phyloP scores from a whole-genome alignment of 805 yeast genomes.

The Saturnispora sekii region DNA sequence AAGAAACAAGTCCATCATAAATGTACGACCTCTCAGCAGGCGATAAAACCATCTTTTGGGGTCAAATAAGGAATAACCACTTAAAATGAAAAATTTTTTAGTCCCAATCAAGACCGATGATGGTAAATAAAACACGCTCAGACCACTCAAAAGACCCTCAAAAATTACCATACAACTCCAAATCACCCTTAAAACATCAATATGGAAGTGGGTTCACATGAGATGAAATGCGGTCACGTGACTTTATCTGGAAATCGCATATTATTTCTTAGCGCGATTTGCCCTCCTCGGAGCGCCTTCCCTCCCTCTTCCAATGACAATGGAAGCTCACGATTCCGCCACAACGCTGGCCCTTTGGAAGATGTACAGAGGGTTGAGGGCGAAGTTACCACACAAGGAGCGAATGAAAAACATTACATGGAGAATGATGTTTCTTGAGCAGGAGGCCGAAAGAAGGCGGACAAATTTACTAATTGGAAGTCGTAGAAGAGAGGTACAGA shows the following conservation, averaged over 20 bases:
- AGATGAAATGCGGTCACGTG: no score
- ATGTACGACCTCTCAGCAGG: slow-evolving; percentile 71
- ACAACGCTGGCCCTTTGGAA: slow-evolving; percentile 59
- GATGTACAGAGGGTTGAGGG: slow-evolving; percentile 69
- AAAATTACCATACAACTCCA: no score
- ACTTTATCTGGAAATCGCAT: no score
- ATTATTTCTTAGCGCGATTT: no score
- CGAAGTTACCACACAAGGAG: slow-evolving; percentile 60
- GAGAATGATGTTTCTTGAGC: slow-evolving; percentile 66
- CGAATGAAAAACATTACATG: slow-evolving; percentile 82
- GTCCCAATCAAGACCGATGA: neutral
- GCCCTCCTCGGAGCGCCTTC: no score
- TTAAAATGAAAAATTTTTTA: neutral
- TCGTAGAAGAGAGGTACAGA: neutral
- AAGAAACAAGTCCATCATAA: slow-evolving; percentile 62
- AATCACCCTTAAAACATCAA: no score
- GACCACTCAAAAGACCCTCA: no score
- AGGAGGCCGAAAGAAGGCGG: neutral
- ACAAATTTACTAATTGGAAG: neutral
- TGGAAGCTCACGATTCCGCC: slow-evolving; percentile 5
- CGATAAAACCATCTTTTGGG: slow-evolving; percentile 47
- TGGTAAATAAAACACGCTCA: no score
- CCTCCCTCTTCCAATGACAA: neutral
- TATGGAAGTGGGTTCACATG: no score
- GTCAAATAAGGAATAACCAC: neutral